These are phyloP conservation scores for Anthracocystis walkeri DNA, from an alignment of 1,284 basidiomycete genomes.

Conservation along the genomic window DNA sequence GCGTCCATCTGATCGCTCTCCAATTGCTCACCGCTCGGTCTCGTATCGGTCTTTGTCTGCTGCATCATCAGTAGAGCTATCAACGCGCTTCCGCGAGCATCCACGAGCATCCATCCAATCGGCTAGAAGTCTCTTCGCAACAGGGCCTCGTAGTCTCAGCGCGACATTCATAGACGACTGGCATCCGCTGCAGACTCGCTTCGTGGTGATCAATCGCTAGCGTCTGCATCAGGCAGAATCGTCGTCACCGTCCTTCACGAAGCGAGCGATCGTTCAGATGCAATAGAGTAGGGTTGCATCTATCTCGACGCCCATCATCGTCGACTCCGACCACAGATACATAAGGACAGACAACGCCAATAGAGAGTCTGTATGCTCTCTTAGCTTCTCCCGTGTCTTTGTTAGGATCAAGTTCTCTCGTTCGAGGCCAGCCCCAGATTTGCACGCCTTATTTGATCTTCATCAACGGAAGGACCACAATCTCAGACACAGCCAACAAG, in stretches of 20 bases:
- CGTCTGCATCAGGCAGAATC: not conserved
- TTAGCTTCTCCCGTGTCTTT: not conserved
- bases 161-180: not conserved
- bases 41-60: not conserved
- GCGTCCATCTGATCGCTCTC: not conserved
- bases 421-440: conserved; percentile 1
- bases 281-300: not conserved
- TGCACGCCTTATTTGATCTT: not conserved
- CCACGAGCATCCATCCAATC: not conserved
- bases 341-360: not conserved
- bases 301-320: not conserved
- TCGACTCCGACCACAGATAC: not conserved
- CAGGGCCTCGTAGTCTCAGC: not conserved
- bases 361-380: conserved; percentile 1
- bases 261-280: not conserved
- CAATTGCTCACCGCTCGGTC: not conserved
- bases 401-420: not conserved
- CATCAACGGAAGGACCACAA: not conserved
- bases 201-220: not conserved
- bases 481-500: not conserved
- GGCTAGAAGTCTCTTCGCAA: not conserved
- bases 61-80: not conserved
- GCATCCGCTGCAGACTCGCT: not conserved
- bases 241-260: not conserved
- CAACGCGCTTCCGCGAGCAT: not conserved